A percentile compares a stretch with the other conserved stretches of the same genome.
These are phyloP conservation scores for Colletotrichum ledebouriae DNA, from an alignment of 2,329 filamentous ascomycete species.

Conservation along the genomic window DNA sequence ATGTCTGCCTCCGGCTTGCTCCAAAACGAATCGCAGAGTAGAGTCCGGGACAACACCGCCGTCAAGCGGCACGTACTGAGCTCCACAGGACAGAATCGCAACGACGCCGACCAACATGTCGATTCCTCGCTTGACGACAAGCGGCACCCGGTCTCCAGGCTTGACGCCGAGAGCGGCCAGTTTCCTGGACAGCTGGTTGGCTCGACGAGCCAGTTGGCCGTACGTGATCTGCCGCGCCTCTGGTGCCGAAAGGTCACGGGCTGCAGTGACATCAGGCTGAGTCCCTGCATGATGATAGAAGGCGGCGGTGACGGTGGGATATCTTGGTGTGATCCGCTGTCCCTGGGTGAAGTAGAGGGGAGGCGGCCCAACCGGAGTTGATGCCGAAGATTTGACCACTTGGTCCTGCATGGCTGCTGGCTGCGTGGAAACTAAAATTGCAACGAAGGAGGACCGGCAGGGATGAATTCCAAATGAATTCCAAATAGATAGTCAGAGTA, in stretches of 20 bases:
- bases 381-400: constrained; percentile 16
- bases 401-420: constrained; percentile 32
- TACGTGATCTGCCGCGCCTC: constrained; percentile 55
- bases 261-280: constrained; percentile 55
- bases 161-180: constrained; percentile 56
- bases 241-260: constrained; percentile 51
- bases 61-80: constrained; percentile 72
- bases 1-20: constrained; percentile 58
- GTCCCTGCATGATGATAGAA: constrained; percentile 48
- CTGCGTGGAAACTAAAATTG: constrained; percentile 34
- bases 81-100: constrained; percentile 69
- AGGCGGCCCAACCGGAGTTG: constrained; percentile 31
- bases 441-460: constrained; percentile 22
- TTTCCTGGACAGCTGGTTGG: constrained; percentile 57
- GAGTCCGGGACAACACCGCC: constrained; percentile 65
- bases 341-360: constrained; percentile 31
- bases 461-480: constrained; percentile 35
- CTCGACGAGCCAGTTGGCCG: constrained; percentile 56
- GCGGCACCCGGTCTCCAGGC: constrained; percentile 62
- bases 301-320: constrained; percentile 40
- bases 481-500: constrained; percentile 27
- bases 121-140: constrained; percentile 66
- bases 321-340: constrained; percentile 24
- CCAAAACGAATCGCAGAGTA: constrained; percentile 64
- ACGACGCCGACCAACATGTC: constrained; percentile 70